These are phyloP conservation scores for Bjerkandera adusta DNA, from an alignment of 1,284 basidiomycete genomes.

Conservation along the genomic window DNA sequence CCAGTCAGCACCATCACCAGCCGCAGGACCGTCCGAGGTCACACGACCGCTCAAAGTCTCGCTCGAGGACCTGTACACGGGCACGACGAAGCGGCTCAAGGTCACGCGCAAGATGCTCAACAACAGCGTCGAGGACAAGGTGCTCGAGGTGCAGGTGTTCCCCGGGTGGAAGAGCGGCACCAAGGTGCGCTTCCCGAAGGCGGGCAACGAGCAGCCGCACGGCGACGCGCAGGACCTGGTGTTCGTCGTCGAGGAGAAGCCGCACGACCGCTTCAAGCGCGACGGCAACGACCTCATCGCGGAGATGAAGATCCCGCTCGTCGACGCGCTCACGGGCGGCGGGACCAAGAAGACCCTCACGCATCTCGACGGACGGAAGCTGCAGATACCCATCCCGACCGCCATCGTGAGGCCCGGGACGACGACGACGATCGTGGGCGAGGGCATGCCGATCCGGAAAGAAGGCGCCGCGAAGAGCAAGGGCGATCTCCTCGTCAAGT, in stretches of 20 bases:
- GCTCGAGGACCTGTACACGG: constrained; percentile 89
- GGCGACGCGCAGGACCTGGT: constrained; percentile 84
- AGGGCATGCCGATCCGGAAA: constrained; percentile 92
- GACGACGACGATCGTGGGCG: constrained; percentile 66
- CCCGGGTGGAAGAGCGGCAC: constrained; percentile 90
- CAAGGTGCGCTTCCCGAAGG: constrained; percentile 85
- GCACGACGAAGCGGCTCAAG: constrained; percentile 88
- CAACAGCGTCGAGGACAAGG: constrained; percentile 85
- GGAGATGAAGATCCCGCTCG: constrained; percentile 66
- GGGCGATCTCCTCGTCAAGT: constrained; percentile 82
- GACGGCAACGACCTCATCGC: constrained; percentile 80
- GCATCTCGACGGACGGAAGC: constrained; percentile 74
- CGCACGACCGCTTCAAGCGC: constrained; percentile 72
- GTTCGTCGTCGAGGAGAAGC: constrained; percentile 91
- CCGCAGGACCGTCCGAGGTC: constrained; percentile 60
- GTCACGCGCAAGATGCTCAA: constrained; percentile 73
- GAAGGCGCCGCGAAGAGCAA: constrained; percentile 69
- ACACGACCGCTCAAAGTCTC: constrained; percentile 84
- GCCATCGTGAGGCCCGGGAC: constrained; percentile 80
- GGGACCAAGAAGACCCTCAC: constrained; percentile 56
- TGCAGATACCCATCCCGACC: constrained; percentile 66
- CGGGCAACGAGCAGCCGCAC: constrained; percentile 80
- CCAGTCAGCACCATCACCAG: constrained; percentile 18
- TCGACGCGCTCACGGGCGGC: constrained; percentile 77
- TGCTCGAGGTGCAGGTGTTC: constrained; percentile 85